A percentile compares a stretch with the other conserved stretches of the same genome.
Conservation (phyloP, 768 basidiomycete genomes). For the Termitomyces sp. region DNA sequence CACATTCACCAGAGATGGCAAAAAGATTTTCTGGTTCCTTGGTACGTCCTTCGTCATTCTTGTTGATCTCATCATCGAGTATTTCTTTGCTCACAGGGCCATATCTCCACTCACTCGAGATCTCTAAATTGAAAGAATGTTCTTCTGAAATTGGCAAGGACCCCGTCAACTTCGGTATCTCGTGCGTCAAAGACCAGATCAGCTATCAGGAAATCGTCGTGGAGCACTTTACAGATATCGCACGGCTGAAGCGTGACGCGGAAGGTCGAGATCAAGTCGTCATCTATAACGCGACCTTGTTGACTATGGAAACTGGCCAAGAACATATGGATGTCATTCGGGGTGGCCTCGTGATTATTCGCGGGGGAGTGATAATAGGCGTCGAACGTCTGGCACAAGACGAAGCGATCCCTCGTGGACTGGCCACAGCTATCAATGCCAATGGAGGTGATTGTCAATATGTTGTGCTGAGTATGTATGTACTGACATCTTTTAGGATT, state of each 20-base stretch:
- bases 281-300: constrained; percentile 61
- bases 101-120: constrained; percentile 55
- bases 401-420: constrained; percentile 22
- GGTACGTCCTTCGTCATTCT: constrained; percentile 31
- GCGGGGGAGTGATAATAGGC: constrained; percentile 53
- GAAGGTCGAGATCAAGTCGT: constrained; percentile 32
- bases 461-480: not conserved
- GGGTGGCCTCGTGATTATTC: constrained; percentile 46
- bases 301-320: constrained; percentile 62
- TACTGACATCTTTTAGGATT: constrained; percentile 36
- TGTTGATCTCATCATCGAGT: not conserved
- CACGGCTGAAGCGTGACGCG: constrained; percentile 52
- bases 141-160: constrained; percentile 43
- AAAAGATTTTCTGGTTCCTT: constrained; percentile 66
- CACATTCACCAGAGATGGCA: constrained; percentile 58
- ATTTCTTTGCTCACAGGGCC: constrained; percentile 35
- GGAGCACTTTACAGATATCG: constrained; percentile 55
- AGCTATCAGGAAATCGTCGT: constrained; percentile 53
- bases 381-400: constrained; percentile 29
- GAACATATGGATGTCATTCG: constrained; percentile 41
- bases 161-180: constrained; percentile 49
- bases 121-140: constrained; percentile 47
- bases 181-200: constrained; percentile 52
- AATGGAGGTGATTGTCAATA: constrained; percentile 44
- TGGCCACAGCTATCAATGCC: constrained; percentile 47